phyloP scores from a whole-genome alignment of 306 rosid genomes.

The Cicer judaicum region DNA sequence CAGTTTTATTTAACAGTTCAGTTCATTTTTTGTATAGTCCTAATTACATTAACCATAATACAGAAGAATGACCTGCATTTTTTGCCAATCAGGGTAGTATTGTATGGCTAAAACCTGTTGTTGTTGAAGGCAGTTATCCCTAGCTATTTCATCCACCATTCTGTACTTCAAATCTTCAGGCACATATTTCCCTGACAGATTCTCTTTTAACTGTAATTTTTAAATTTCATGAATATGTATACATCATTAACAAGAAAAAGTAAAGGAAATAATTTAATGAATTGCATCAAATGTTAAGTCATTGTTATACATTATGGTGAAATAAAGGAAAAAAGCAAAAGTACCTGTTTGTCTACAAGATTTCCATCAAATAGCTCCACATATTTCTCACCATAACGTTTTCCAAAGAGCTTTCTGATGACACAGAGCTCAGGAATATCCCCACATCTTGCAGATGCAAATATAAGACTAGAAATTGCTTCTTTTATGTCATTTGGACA shows the following conservation, averaged over 20 bases:
- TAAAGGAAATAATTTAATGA: no score
- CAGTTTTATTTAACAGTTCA: no score
- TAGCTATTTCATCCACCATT: constrained; percentile 66
- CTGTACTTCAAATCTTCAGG: constrained; percentile 61
- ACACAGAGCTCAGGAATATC: constrained; percentile 80
- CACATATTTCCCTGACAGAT: constrained; percentile 50
- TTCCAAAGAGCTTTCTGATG: constrained; percentile 72
- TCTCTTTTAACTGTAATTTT: constrained; percentile 65
- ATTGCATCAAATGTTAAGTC: no score
- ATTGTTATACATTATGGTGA: no score
- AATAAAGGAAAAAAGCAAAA: neutral
- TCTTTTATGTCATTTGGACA: constrained; percentile 82
- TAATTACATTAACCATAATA: neutral
- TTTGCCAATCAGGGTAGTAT: constrained; percentile 69
- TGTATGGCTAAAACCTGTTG: constrained; percentile 64
- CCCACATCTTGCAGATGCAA: constrained; percentile 89
- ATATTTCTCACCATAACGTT: constrained; percentile 71
- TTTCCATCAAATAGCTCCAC: constrained; percentile 71
- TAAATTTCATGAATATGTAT: constrained; percentile 28
- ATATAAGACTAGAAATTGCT: constrained; percentile 85
- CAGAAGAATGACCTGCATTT: constrained; percentile 54
- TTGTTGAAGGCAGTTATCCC: constrained; percentile 53
- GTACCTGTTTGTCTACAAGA: constrained; percentile 75
- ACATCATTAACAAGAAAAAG: constrained; percentile 23
- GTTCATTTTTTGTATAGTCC: no score